Evolutionary conservation across 768 basidiomycete genomes (phyloP).

Genomic region (Suillus discolor): DNA sequence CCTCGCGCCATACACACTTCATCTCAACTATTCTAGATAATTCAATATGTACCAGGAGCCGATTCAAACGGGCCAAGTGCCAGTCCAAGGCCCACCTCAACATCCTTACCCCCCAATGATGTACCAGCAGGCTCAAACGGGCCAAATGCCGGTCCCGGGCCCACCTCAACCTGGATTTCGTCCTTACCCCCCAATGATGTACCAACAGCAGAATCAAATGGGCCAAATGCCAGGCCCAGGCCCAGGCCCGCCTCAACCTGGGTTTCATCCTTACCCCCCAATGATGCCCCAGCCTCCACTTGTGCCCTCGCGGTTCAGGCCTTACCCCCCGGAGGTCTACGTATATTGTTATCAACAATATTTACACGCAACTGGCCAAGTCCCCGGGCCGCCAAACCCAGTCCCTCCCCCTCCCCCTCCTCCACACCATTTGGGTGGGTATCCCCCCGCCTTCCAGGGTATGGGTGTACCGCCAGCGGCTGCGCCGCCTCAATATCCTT

Average conservation of each 20-base stretch:
- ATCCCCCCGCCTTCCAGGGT: not conserved
- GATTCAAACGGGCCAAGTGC: not conserved
- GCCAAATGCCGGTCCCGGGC: not conserved
- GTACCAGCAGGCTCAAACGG: not conserved
- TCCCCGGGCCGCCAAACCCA: not conserved
- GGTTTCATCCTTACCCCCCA: too few relatives aligned
- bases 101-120: not conserved
- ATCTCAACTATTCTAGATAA: not conserved
- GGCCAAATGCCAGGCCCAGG: not conserved
- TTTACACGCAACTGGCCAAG: not conserved
- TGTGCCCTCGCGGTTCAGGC: not conserved
- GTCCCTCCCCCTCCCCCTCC: not conserved
- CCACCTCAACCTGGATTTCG: not conserved
- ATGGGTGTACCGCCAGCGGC: not conserved
- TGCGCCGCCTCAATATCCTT: not conserved
- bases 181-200: not conserved
- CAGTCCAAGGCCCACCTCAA: not conserved
- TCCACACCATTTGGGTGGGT: not conserved
- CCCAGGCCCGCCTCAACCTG: not conserved
- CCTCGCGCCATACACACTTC: not conserved
- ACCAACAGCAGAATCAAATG: not conserved
- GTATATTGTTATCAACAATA: not conserved
- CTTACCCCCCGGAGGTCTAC: not conserved
- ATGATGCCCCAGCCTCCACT: not conserved
- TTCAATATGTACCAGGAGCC: not conserved